Base-by-base conservation (phyloP, 768 basidiomycete species). In the Psilocybe cyanescens region DNA sequence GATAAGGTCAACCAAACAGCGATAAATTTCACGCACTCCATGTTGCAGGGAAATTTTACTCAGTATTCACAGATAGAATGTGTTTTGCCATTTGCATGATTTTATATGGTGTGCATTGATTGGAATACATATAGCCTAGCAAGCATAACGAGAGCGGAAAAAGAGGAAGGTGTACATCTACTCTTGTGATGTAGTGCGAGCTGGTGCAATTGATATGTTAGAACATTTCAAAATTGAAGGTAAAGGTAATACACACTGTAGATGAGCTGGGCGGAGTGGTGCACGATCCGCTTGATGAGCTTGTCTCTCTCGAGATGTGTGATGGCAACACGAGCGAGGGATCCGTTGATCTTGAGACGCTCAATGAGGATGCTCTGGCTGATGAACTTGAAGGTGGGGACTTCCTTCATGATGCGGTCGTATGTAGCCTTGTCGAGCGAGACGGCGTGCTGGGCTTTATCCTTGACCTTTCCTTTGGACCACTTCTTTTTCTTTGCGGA, bases 391-490 rank as follows among this genome's bases (percentile, higher is more conserved):
- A 95, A 99, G 76, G 96, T 95, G 50, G 97, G 97, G 78, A 94
- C 94, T 79, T 99, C 96, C 86, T 98, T 98, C 73, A 97, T 76
- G 83, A 97, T 95, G 72, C 93, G 92, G 81, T 95, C 94, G 79
- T 78, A 97, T 69, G 90, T 92, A 58, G 88, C 68, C 84, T 98
- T 97, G 85, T 99, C 97, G 72, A 97, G 89, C 68, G 89, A 83
- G 78, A 98, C 95, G 70, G 94, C 86, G 86, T 99, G 96, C 74
- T 93, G 89, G 72, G 97, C 94, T 90, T 99, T 99, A 83, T 99
- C 97, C 91, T 99, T 99, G 79, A 99, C 97, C 83, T 99, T 99
- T 76, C 97, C 97, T 87, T 99, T 99, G 70, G 94, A 97, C 96
- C 96, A 98, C 87, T 99, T 99, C 94, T 99, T 99, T 88, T 99